Evolutionary conservation across 2,329 filamentous ascomycete species (phyloP).

Genomic region (Colletotrichum orchidophilum): DNA sequence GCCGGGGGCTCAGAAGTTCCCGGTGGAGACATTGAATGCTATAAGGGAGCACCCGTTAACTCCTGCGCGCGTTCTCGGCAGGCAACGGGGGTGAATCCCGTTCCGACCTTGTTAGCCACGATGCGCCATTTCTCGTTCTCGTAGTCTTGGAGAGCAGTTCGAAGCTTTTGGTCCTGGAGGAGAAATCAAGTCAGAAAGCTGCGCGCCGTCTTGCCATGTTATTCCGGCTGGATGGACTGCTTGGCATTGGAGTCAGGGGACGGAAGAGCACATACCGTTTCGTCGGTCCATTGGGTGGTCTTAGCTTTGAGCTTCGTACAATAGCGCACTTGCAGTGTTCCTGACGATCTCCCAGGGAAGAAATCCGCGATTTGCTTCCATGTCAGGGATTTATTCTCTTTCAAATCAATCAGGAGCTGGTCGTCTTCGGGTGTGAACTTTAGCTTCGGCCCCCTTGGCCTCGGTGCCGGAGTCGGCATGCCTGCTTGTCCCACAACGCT

Average conservation of each 20-base stretch:
- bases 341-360: conserved; percentile 89
- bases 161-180: conserved; percentile 79
- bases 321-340: conserved; percentile 91
- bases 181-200: conserved; percentile 26
- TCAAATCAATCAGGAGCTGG: conserved; percentile 85
- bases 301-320: conserved; percentile 96
- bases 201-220: conserved; percentile 35
- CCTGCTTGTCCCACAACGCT: conserved; percentile 87
- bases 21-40: conserved; percentile 65
- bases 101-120: conserved; percentile 89
- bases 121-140: conserved; percentile 94
- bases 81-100: conserved; percentile 85
- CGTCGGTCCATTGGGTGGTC: conserved; percentile 91
- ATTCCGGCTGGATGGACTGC: conserved; percentile 30
- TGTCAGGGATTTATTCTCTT: conserved; percentile 93
- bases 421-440: conserved; percentile 96
- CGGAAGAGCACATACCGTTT: conserved; percentile 73
- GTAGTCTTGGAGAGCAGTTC: conserved; percentile 81
- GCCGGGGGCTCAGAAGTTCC: conserved; percentile 54
- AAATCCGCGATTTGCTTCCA: conserved; percentile 99
- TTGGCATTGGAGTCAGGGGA: background rate
- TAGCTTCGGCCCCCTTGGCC: conserved; percentile 86
- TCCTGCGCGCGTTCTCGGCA: conserved; percentile 84
- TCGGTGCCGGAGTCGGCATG: conserved; percentile 84
- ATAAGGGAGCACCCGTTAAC: conserved; percentile 61